Conservation (phyloP, 352 stramenopile species). For the Phytophthora pinifolia region DNA sequence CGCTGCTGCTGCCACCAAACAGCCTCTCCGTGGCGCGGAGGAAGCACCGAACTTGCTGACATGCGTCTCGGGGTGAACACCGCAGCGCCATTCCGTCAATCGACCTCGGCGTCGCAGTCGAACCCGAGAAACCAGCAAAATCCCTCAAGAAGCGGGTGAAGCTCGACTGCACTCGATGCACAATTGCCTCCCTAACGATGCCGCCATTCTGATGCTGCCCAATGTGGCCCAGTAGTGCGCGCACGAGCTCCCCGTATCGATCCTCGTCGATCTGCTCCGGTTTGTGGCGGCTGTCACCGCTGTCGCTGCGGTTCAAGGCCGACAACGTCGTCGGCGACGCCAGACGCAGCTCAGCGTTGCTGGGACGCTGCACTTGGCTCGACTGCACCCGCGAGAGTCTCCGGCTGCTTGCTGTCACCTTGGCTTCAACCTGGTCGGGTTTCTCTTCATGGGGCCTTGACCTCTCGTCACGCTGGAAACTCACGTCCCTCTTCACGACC, state of each 20-base stretch:
- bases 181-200: constrained; percentile 11
- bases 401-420: constrained; percentile 14
- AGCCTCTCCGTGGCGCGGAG: constrained; percentile 15
- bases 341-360: constrained; percentile 26
- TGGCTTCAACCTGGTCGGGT: constrained; percentile 10
- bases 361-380: constrained; percentile 16
- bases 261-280: constrained; percentile 1
- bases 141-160: constrained; percentile 22
- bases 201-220: constrained; percentile 1
- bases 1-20: constrained; percentile 10
- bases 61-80: constrained; percentile 18
- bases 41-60: constrained; percentile 20
- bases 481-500: constrained; percentile 17
- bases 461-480: constrained; percentile 17
- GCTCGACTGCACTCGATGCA: constrained; percentile 6
- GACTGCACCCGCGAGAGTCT: constrained; percentile 17
- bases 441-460: constrained; percentile 3
- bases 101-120: not conserved
- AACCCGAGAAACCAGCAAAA: constrained; percentile 9
- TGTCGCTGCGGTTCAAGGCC: constrained; percentile 6
- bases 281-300: constrained; percentile 6
- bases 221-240: constrained; percentile 20
- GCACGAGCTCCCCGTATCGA: constrained; percentile 8
- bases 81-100: constrained; percentile 6
- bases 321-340: constrained; percentile 26